These are phyloP conservation scores for Xerocomus tenax DNA, from an alignment of 1,284 basidiomycete species.

Conservation along the genomic window DNA sequence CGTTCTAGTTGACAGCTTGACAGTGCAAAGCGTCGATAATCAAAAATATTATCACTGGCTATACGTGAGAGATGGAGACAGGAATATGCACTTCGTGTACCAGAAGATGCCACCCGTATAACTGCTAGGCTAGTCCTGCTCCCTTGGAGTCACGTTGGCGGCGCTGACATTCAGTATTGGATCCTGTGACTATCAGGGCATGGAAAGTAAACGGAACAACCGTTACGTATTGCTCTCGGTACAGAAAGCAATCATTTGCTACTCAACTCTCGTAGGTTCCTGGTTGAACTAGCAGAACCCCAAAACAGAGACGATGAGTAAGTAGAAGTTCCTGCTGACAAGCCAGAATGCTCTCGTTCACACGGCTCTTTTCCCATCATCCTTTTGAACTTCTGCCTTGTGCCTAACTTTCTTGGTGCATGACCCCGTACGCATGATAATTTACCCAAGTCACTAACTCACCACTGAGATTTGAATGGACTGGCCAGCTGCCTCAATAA, in stretches of 20 bases:
- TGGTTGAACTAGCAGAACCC: not conserved
- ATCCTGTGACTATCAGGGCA: not conserved
- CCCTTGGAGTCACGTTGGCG: not conserved
- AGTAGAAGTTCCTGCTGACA: not conserved
- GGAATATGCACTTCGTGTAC: not conserved
- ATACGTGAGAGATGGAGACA: not conserved
- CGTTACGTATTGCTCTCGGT: not conserved
- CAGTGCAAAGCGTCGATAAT: conserved; percentile 2
- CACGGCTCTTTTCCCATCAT: not conserved
- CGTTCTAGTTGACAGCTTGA: conserved; percentile 10
- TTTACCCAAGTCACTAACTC: too few relatives aligned
- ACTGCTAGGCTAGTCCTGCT: not conserved
- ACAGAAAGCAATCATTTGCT: not conserved
- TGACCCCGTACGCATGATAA: too few relatives aligned
- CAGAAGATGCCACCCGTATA: not conserved
- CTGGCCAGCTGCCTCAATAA: too few relatives aligned
- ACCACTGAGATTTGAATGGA: too few relatives aligned
- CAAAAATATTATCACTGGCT: not conserved
- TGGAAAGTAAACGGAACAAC: not conserved
- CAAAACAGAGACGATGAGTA: not conserved
- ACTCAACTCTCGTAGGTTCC: too few relatives aligned
- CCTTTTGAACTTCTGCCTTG: not conserved
- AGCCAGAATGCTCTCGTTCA: not conserved
- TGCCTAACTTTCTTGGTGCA: too few relatives aligned
- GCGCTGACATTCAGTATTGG: not conserved